Conservation (phyloP, 2,329 filamentous ascomycete species). For the Colletotrichum nymphaeae region DNA sequence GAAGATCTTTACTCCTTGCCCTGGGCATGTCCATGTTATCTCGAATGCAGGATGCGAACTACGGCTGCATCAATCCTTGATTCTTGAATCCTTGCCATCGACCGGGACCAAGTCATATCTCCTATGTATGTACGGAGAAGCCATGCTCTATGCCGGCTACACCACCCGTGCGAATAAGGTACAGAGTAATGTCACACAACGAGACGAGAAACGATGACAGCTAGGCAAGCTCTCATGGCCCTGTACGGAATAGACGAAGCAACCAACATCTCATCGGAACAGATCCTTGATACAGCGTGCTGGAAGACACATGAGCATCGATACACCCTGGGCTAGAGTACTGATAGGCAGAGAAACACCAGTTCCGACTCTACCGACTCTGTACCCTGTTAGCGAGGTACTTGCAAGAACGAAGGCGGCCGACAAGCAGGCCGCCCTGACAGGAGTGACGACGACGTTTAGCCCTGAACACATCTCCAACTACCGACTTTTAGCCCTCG, state of each 20-base stretch:
- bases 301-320: neutral
- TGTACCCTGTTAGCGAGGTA: neutral
- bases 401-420: neutral
- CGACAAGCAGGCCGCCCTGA: neutral
- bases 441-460: neutral
- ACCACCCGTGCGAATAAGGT: neutral
- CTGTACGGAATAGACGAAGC: neutral
- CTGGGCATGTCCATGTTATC: neutral
- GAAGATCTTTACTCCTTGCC: neutral
- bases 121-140: neutral
- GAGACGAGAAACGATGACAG: neutral
- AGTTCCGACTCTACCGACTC: neutral
- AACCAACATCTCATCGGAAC: neutral
- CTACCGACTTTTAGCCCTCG: neutral
- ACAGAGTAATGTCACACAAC: neutral
- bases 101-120: neutral
- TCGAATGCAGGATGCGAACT: neutral
- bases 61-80: neutral
- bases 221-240: neutral
- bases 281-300: neutral
- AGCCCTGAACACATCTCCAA: neutral
- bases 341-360: neutral
- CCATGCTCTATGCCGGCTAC: neutral
- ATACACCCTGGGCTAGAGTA: neutral
- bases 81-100: neutral